Conservation (phyloP, 305 asterid genomes). For the Stenogyne calaminthoides region DNA sequence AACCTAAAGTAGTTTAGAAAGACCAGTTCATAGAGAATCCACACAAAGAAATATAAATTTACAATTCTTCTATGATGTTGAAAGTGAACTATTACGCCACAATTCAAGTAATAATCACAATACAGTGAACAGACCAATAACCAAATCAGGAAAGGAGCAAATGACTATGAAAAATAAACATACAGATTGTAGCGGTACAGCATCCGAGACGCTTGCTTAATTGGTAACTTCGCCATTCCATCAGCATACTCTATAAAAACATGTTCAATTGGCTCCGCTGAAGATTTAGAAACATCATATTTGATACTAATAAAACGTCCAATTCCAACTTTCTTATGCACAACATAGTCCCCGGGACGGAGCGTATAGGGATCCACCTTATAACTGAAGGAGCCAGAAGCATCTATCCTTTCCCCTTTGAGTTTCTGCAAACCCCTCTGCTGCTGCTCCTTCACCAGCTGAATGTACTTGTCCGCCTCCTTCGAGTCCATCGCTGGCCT, state of each 20-base stretch:
- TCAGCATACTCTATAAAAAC: conserved; percentile 93
- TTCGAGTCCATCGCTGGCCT: conserved; percentile 60
- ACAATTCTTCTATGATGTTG: background rate
- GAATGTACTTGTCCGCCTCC: conserved; percentile 87
- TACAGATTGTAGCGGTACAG: conserved; percentile 95
- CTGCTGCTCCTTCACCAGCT: conserved; percentile 84
- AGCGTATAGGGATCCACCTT: conserved; percentile 92
- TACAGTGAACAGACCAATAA: background rate
- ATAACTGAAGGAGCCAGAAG: conserved; percentile 44
- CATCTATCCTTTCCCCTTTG: conserved; percentile 47
- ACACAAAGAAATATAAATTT: background rate
- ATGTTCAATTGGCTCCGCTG: conserved; percentile 68
- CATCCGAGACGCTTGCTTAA: conserved; percentile 82
- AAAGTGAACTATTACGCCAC: background rate
- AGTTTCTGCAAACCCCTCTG: conserved; percentile 90
- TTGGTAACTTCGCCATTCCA: conserved; percentile 93
- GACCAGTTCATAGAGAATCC: background rate
- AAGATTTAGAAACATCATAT: conserved; percentile 59
- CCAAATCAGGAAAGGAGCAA: conserved; percentile 12
- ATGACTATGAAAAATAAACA: conserved; percentile 26
- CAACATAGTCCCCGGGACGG: conserved; percentile 82
- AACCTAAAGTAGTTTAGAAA: background rate
- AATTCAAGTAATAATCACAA: background rate
- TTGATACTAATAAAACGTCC: conserved; percentile 81
- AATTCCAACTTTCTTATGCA: conserved; percentile 88